Base-by-base conservation (phyloP, 106 monocot genomes). In the Narthecium ossifragum region DNA sequence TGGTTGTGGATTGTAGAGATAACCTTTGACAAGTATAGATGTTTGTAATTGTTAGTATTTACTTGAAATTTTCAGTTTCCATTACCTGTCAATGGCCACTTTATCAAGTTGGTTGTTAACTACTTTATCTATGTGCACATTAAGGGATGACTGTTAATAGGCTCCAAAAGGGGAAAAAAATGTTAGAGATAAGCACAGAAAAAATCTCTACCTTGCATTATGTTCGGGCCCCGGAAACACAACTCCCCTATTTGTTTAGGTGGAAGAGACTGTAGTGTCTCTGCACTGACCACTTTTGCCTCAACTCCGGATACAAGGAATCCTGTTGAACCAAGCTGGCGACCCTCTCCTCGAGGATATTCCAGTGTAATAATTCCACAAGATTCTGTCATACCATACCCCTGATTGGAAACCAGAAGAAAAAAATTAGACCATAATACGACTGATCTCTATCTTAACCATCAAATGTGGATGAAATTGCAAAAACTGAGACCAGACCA, bases 371-470 rank as follows among this genome's bases (percentile, higher is more conserved):
- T 72, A 51, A 90, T 58, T 49, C 94, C 86, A 49, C 65, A 68
- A 48, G 78, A 66, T 64, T 96, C 94, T 20, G 94, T 96, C 75
- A 96, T 59, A 22, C 94, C 94, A 76, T 96, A 96, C 28, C 94
- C 94, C 94, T 89, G 77, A 15, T 43, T 29, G 39, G 12, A 53
- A 46, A 25, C 6, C 15, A 3, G 25, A 24, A 4, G 29, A 21
- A 13, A 40, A 25, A 29, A 27, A 25, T 34, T 13, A 53, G 24
- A 55, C 1, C 1, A 10, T 13, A 27, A 49, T 50, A 20, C 8
- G 2, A 55, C 21, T 8, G n/a, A n/a, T 27, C 2, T 34, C 26
- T 34, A 39, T 11, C 9, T 11, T 39, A 39, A 43, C 18, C 43
- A 43, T 43, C 17, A 43, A 43, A 43, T 13, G 0, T n/a, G n/a